phyloP scores from a whole-genome alignment of 1,284 basidiomycete genomes.

The Pseudozyma sp. region DNA sequence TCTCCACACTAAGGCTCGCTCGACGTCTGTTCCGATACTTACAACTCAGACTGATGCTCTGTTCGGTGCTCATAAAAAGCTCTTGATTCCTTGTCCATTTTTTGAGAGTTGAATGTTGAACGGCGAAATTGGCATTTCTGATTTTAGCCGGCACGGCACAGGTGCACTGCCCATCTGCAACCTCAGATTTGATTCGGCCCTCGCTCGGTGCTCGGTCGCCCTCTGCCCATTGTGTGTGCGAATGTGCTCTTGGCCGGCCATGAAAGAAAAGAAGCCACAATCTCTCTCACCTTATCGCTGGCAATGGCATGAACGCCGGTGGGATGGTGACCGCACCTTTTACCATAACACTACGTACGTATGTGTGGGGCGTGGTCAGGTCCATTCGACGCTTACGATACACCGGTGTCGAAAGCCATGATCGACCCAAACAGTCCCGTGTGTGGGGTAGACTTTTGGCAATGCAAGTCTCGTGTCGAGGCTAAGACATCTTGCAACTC shows the following conservation, averaged over 20 bases:
- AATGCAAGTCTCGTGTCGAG: too few relatives aligned
- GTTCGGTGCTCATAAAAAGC: background rate
- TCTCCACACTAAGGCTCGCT: background rate
- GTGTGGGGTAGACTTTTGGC: too few relatives aligned
- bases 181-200: slow-evolving; percentile 7
- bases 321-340: background rate
- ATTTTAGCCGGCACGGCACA: slow-evolving; percentile 2
- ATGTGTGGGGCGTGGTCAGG: too few relatives aligned
- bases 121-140: background rate
- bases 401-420: too few relatives aligned
- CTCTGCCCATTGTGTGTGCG: background rate
- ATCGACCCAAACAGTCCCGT: too few relatives aligned
- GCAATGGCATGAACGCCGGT: background rate
- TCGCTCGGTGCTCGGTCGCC: slow-evolving; percentile 30
- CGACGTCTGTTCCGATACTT: background rate
- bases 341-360: background rate
- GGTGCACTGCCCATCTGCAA: background rate
- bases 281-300: background rate
- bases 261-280: background rate
- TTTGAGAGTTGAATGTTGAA: background rate
- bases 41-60: background rate
- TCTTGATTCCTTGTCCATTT: background rate
- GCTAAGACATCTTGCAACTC: too few relatives aligned
- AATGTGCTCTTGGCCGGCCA: background rate
- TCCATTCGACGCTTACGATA: too few relatives aligned